Evolutionary conservation across 2,329 filamentous ascomycete genomes (phyloP).

Genomic region (Dendryphion nanum): DNA sequence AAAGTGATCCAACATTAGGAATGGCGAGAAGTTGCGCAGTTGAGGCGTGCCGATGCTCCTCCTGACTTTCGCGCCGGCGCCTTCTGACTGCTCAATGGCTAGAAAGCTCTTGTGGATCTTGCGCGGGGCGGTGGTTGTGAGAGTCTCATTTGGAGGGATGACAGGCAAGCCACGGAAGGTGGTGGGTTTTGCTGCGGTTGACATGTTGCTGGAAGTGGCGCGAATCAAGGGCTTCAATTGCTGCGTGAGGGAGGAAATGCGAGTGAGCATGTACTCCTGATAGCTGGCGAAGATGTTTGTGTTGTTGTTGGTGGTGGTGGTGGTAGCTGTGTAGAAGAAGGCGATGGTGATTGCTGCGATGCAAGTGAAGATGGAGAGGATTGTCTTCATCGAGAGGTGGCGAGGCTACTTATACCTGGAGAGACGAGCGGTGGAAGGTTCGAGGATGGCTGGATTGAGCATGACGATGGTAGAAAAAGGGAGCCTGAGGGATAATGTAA

Average conservation of each 20-base stretch:
- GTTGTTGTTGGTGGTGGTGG: background rate
- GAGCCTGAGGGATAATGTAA: too few species aligned
- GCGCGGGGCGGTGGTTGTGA: conserved; percentile 54
- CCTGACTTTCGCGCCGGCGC: conserved; percentile 81
- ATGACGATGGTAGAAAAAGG: too few species aligned
- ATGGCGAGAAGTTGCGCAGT: conserved; percentile 83
- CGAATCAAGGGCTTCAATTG: conserved; percentile 24
- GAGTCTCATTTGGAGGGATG: conserved; percentile 42
- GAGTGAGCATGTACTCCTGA: conserved; percentile 43
- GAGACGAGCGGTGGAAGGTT: too few species aligned
- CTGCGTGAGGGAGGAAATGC: conserved; percentile 31
- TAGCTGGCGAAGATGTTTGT: conserved; percentile 2
- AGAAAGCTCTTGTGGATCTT: conserved; percentile 80
- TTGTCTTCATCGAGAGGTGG: conserved; percentile 35
- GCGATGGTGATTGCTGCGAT: conserved; percentile 41
- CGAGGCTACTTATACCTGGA: conserved; percentile 33
- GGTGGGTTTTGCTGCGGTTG: conserved; percentile 22
- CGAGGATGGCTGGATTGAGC: too few species aligned
- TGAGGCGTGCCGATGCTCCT: conserved; percentile 82
- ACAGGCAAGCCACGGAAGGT: conserved; percentile 50
- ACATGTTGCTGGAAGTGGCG: conserved; percentile 12
- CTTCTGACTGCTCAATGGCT: conserved; percentile 82
- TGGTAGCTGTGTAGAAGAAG: conserved; percentile 15
- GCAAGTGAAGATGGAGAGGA: conserved; percentile 43
- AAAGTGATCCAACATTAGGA: conserved; percentile 95